Conservation (phyloP, 352 stramenopile species). For the Phytophthora constricta region DNA sequence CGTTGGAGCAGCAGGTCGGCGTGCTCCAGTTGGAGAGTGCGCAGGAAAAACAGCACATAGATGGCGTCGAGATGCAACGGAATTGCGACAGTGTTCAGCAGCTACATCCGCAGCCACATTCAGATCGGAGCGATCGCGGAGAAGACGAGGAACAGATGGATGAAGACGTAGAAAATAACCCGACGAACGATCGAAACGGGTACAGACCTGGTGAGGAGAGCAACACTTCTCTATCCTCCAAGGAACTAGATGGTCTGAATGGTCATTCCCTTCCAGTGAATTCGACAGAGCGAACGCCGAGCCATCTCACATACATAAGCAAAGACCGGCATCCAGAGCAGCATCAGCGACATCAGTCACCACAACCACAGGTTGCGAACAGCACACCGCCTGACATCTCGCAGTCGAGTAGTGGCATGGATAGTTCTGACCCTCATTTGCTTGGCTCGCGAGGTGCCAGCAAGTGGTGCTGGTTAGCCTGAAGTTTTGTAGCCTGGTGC, state of each 20-base stretch:
- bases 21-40: constrained; percentile 19
- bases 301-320: neutral
- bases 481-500: too few relatives aligned
- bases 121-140: neutral
- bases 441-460: constrained; percentile 2
- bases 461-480: neutral
- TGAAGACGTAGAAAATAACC: constrained; percentile 1
- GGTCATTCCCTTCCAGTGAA: constrained; percentile 1
- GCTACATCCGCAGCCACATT: constrained; percentile 17
- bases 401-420: neutral
- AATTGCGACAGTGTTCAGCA: constrained; percentile 11
- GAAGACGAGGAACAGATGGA: constrained; percentile 1
- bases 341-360: neutral
- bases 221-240: neutral
- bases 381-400: neutral
- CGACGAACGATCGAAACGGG: constrained; percentile 4
- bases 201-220: neutral
- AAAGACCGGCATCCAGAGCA: constrained; percentile 7
- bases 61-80: constrained; percentile 6
- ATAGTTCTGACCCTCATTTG: neutral
- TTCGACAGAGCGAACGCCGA: neutral
- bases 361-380: neutral
- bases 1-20: constrained; percentile 21
- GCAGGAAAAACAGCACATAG: constrained; percentile 2
- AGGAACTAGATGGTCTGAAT: constrained; percentile 3